Evolutionary conservation across 768 basidiomycete species (phyloP).

Genomic region (Tricholoma terreum): DNA sequence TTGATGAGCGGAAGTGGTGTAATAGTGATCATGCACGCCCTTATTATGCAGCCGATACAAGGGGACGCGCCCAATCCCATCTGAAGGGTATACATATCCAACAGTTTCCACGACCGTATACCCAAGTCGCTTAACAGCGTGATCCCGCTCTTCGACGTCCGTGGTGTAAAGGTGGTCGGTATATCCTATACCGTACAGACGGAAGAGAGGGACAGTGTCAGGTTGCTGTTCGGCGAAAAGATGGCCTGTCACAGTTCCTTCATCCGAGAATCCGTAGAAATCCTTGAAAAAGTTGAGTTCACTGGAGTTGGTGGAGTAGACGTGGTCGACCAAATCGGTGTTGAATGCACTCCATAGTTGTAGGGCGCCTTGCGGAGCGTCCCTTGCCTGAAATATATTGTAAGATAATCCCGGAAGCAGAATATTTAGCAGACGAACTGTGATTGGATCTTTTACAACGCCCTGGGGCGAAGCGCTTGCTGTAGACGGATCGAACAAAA

Average conservation of each 20-base stretch:
- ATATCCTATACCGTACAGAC: constrained; percentile 16
- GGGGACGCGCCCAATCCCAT: constrained; percentile 15
- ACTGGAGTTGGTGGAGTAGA: constrained; percentile 18
- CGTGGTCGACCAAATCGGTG: constrained; percentile 20
- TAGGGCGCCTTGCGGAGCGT: constrained; percentile 9
- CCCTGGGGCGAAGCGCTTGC: not conserved
- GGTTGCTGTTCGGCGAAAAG: constrained; percentile 11
- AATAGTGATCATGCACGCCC: constrained; percentile 18
- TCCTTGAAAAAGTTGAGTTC: constrained; percentile 17
- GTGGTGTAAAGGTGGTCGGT: constrained; percentile 20
- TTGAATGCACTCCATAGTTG: constrained; percentile 21
- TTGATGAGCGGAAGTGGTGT: constrained; percentile 17
- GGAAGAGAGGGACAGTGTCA: constrained; percentile 18
- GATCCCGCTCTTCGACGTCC: constrained; percentile 11
- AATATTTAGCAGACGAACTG: not conserved
- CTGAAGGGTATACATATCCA: constrained; percentile 16
- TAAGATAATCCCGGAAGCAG: not conserved
- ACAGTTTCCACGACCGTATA: constrained; percentile 19
- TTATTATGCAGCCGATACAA: constrained; percentile 18
- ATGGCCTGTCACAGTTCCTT: constrained; percentile 19
- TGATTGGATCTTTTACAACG: not conserved
- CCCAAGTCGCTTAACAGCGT: constrained; percentile 17
- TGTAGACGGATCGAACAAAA: not conserved
- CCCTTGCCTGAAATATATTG: constrained; percentile 5
- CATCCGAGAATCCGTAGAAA: constrained; percentile 21